A percentile compares a stretch with the other conserved stretches of the same genome.
These are phyloP conservation scores for Phycomyces nitens DNA, from an alignment of 192 early-diverging fungal species.

Conservation along the genomic window DNA sequence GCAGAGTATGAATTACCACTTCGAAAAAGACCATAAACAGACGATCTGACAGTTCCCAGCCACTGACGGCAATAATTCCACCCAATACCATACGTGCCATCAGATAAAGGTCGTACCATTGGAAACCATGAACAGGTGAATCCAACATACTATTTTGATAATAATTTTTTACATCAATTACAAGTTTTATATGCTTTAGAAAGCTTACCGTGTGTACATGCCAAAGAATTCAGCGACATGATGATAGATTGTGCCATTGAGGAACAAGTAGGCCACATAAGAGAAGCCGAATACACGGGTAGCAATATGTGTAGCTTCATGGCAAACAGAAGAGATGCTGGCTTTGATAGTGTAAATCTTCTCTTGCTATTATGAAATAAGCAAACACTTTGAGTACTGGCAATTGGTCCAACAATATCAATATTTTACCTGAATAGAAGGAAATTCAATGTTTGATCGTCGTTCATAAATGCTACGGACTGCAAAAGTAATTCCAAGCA, in stretches of 20 bases:
- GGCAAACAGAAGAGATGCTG: not conserved
- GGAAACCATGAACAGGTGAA: slow-evolving; percentile 30
- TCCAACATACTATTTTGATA: slow-evolving; percentile 12
- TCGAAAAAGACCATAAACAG: slow-evolving; percentile 6
- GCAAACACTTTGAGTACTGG: too few species aligned
- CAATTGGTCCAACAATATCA: not conserved
- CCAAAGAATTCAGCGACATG: slow-evolving; percentile 6
- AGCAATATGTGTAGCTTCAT: not conserved
- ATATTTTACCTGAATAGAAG: slow-evolving; percentile 12
- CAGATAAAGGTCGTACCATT: slow-evolving; percentile 29
- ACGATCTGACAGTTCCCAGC: slow-evolving; percentile 25
- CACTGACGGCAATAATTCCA: slow-evolving; percentile 6
- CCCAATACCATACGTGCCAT: slow-evolving; percentile 13
- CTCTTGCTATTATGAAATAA: not conserved
- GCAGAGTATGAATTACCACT: not conserved
- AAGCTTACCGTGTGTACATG: slow-evolving; percentile 7
- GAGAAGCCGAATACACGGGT: not conserved
- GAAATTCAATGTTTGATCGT: not conserved
- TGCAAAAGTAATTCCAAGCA: slow-evolving; percentile 6
- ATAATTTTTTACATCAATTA: slow-evolving; percentile 6
- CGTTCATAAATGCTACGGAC: not conserved
- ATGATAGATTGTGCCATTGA: slow-evolving; percentile 14
- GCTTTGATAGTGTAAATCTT: not conserved
- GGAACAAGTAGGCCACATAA: slow-evolving; percentile 9
- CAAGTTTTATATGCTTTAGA: not conserved